Evolutionary conservation across 1,284 basidiomycete genomes (phyloP), one percentile per base, ranked within the genome.

Genomic region (Rhodotorula sp.): DNA sequence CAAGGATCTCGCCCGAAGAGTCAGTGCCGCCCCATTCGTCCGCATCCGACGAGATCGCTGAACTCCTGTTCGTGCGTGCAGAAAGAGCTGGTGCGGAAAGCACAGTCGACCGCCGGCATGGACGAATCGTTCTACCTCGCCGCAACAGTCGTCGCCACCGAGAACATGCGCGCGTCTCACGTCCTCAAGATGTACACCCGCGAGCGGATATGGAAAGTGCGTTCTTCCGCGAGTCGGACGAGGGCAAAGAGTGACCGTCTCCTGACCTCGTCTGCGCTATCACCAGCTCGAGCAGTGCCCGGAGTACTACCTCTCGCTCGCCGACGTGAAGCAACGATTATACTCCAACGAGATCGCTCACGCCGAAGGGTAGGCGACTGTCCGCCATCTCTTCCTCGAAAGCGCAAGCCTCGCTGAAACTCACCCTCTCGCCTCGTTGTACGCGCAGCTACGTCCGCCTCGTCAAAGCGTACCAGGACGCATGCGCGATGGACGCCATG

Each of bases 151-250:
- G 70, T 74, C 52, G 74, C 74, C 10, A 69, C 67, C 0, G 74
- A 76, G 62, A 74, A 74, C 59, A 74, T 76, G 74, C 64, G 74
- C 6, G 69, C 64, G 1, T 60, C 69, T 21, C 70, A 74, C 54
- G 70, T 70, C 15, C 64, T 76, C 56, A 74, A 74, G 64, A 68
- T 66, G 54, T 73, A 50, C n/a, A 68, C 67, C 1, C 59, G 74
- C 43, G 63, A 70, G 57, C 65, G 74, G 61, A 69, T 76, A 59
- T 68, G 65, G 69, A 76, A 76, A 55, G 74, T 72, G 23, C 16
- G 68, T 43, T 3, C 28, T 10, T 3, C 2, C 18, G 23, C n/a
- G 2, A 16, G 18, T 19, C 28, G 6, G 16, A 5, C 7, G 1
- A n/a, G 14, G 1, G 45, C 2, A 3, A 8, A 6, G 38, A 7